These are phyloP conservation scores for Trichosphaerium sp. DNA, from an alignment of 78 protist species.

Conservation along the genomic window DNA sequence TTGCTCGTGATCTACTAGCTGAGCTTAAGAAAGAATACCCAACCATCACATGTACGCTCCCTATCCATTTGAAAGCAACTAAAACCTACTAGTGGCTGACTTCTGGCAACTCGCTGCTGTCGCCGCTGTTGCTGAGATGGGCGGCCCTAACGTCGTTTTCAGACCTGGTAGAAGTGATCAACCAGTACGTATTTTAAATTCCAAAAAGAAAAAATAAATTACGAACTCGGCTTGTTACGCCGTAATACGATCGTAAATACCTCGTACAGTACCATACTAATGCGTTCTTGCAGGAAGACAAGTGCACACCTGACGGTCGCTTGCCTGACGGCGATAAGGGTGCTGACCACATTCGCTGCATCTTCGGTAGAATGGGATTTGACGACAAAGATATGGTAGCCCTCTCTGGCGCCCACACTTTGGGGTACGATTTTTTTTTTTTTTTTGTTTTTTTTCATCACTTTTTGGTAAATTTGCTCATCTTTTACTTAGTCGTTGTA, in stretches of 20 bases:
- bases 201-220: too few species aligned
- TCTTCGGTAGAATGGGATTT: conserved; percentile 52
- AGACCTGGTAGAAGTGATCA: conserved; percentile 49
- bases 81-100: too few species aligned
- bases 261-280: too few species aligned
- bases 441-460: too few species aligned
- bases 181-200: too few species aligned
- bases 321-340: conserved; percentile 35
- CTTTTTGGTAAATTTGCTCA: too few species aligned
- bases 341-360: conserved; percentile 7
- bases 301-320: conserved; percentile 43
- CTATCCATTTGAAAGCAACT: too few species aligned
- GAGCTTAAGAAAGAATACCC: conserved; percentile 14
- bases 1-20: conserved; percentile 30
- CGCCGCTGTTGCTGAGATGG: conserved; percentile 45
- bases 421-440: too few species aligned
- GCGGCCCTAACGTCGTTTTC: conserved; percentile 59
- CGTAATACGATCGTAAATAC: too few species aligned
- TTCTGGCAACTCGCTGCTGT: conserved; percentile 51
- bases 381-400: conserved; percentile 58
- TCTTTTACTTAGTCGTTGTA: conserved; percentile 58
- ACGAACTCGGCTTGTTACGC: too few species aligned
- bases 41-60: conserved; percentile 32
- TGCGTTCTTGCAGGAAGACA: too few species aligned
- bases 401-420: conserved; percentile 64